phyloP scores from a whole-genome alignment of 2,329 filamentous ascomycete genomes.

The Paecilomyces niveus region DNA sequence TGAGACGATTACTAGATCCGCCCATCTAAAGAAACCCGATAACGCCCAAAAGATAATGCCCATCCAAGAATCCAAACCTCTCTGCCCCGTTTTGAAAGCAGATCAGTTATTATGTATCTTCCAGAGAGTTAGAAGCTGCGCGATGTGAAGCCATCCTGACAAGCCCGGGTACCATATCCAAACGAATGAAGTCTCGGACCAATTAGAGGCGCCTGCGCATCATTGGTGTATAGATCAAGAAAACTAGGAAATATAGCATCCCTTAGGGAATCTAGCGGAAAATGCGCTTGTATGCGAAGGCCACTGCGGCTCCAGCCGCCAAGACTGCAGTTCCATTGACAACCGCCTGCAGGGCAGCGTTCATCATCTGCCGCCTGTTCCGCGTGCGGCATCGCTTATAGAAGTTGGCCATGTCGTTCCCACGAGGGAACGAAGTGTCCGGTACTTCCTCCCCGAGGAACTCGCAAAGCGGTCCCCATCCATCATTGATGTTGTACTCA shows the following conservation, averaged over 20 bases:
- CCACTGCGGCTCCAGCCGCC: constrained; percentile 36
- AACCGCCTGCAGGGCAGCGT: constrained; percentile 45
- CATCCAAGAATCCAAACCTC: background rate
- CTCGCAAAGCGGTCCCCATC: constrained; percentile 49
- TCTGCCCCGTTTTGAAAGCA: background rate
- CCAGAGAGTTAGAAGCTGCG: background rate
- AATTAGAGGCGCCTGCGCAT: constrained; percentile 17
- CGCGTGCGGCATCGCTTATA: constrained; percentile 47
- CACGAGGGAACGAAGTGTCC: constrained; percentile 44
- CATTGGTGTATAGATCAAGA: constrained; percentile 1
- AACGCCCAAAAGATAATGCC: background rate
- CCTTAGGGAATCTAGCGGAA: constrained; percentile 14
- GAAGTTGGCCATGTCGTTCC: constrained; percentile 49
- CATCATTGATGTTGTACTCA: constrained; percentile 48
- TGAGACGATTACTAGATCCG: background rate
- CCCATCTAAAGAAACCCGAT: background rate
- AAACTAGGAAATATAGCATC: constrained; percentile 5
- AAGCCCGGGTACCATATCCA: background rate
- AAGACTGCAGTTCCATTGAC: constrained; percentile 44
- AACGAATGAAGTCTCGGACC: background rate
- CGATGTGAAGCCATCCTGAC: background rate
- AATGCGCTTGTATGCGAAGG: constrained; percentile 31
- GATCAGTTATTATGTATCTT: background rate
- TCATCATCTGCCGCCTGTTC: constrained; percentile 51
- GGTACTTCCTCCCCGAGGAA: constrained; percentile 48